phyloP scores from a whole-genome alignment of 1,284 basidiomycete species.

The Cutaneotrichosporon sp. region DNA sequence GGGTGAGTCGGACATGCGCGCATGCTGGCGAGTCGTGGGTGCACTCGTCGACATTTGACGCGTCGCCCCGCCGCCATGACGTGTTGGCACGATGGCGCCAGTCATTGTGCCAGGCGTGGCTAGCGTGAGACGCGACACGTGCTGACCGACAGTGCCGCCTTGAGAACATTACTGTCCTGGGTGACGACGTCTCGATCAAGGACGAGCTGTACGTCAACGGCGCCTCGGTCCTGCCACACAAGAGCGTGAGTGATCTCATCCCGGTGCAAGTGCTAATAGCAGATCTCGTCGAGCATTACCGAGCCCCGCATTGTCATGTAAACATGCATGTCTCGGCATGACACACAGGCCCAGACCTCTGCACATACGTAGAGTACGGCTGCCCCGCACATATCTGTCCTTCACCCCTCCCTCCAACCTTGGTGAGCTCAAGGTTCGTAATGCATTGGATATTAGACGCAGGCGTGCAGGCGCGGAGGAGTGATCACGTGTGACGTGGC shows the following conservation, averaged over 20 bases:
- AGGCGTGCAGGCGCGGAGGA: no score
- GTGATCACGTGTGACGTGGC: no score
- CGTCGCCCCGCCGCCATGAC: not conserved
- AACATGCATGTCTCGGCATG: constrained; percentile 1
- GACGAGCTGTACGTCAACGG: constrained; percentile 54
- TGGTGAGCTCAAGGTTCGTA: not conserved
- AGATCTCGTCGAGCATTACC: constrained; percentile 50
- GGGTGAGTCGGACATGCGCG: constrained; percentile 36
- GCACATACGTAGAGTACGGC: no score
- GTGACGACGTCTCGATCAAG: constrained; percentile 55
- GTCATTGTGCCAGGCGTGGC: no score
- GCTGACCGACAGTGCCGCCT: constrained; percentile 43
- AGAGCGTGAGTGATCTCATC: constrained; percentile 44
- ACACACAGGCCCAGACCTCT: not conserved
- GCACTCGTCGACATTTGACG: not conserved
- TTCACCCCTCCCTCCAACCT: not conserved
- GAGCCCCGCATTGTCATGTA: constrained; percentile 51
- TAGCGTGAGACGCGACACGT: not conserved
- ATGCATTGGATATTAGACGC: constrained; percentile 7
- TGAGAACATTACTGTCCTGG: constrained; percentile 53
- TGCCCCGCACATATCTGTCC: not conserved
- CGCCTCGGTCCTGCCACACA: constrained; percentile 53
- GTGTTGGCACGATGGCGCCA: not conserved
- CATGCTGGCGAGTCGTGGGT: not conserved
- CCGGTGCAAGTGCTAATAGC: constrained; percentile 2